Base-by-base conservation (phyloP, 352 stramenopile genomes). In the Globisporangium canariense region DNA sequence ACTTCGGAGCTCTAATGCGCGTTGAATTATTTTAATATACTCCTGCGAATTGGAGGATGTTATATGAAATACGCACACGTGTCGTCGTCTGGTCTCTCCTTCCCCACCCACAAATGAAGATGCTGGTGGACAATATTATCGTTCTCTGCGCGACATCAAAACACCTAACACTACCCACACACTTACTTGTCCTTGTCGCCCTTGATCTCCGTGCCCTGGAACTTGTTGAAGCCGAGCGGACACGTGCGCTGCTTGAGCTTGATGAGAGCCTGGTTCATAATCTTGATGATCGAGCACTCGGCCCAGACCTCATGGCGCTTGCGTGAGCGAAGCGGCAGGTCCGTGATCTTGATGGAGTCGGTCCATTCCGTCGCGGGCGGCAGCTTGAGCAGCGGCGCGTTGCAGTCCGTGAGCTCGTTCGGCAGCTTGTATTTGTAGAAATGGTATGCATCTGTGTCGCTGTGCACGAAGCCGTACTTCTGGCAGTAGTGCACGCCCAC, bases 381-480 rank as follows among this genome's bases (percentile, higher is more conserved):
- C 25, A 83, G 64, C 45, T 71, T 69, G 7, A 86, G 62, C 60
- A 84, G 63, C 57, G 74, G 63, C 16, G 74, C 72, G 28, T 78
- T 70, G 67, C 78, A 86, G n/a, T 73, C 64, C 6, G 73, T 64
- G 25, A 86, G 53, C 43, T 76, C 73, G 54, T 81, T 67, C 18
- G 78, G 76, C n/a, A 86, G 41, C 32, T 76, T 65, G 57, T 84
- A 86, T 56, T 86, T 84, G 75, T 83, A 86, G 65, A 78, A 84
- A 46, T 81, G 71, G 54, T 78, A 74, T 7, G 75, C 76, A 20
- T 79, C 67, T 51, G 73, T 69, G 13, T 79, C 60, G 13, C 68
- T 69, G 57, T 79, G 64, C 18, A 80, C 66, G 40, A 78, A 79
- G 53, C 78, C 77, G 32, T 81, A 84, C 54, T 78, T 79, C 65